phyloP scores from a whole-genome alignment of 2,329 filamentous ascomycete species.

The Colletotrichum chrysophilum region DNA sequence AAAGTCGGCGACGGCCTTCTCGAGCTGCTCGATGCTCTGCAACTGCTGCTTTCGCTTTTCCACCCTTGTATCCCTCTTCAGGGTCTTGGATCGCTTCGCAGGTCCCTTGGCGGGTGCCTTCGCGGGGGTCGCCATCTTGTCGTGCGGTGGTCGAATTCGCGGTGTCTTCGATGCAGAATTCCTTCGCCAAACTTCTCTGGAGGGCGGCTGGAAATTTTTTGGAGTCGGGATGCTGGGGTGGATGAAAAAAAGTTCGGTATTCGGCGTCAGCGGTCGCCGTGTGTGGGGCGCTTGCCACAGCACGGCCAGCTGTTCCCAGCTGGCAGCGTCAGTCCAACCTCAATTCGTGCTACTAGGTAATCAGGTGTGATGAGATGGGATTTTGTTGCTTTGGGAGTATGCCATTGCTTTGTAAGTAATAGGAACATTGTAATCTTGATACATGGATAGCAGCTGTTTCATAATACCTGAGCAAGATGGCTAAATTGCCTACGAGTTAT shows the following conservation, averaged over 20 bases:
- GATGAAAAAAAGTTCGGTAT: slow-evolving; percentile 16
- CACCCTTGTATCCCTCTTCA: slow-evolving; percentile 34
- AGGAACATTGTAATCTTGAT: too few species aligned
- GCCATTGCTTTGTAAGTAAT: too few species aligned
- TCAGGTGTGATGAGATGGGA: neutral
- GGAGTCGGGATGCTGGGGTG: neutral
- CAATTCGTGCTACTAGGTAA: neutral
- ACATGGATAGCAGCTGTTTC: too few species aligned
- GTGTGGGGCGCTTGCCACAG: neutral
- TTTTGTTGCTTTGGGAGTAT: neutral
- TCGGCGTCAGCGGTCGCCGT: slow-evolving; percentile 15
- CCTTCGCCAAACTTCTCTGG: neutral
- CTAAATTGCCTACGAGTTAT: too few species aligned
- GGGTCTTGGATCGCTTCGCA: slow-evolving; percentile 31
- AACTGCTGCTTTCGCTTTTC: slow-evolving; percentile 42
- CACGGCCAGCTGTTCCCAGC: neutral
- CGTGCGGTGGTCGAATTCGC: neutral
- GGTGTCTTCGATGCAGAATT: neutral
- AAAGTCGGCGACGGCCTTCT: slow-evolving; percentile 44
- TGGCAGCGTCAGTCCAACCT: neutral
- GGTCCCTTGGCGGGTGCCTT: slow-evolving; percentile 21
- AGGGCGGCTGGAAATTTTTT: slow-evolving; percentile 17
- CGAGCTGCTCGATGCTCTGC: slow-evolving; percentile 43
- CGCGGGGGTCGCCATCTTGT: slow-evolving; percentile 17
- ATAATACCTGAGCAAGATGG: too few species aligned